Evolutionary conservation across 305 asterid genomes (phyloP).

Genomic region (Solanum hybrid): DNA sequence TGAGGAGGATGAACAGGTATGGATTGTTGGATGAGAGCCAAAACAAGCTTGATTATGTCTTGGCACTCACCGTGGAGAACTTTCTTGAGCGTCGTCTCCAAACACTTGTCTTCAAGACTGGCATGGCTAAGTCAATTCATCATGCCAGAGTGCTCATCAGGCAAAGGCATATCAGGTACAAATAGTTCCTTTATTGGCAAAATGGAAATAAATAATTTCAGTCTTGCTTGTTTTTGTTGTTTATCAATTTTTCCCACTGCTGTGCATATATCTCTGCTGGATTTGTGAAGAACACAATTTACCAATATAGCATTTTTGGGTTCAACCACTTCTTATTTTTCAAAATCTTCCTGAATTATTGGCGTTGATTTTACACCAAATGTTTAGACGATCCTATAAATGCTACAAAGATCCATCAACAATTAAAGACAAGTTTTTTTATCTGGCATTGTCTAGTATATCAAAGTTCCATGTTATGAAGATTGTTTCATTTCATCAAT

Average conservation of each 20-base stretch:
- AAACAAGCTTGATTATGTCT: conserved; percentile 32
- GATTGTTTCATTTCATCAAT: background rate
- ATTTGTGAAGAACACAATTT: background rate
- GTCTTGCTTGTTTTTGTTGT: background rate
- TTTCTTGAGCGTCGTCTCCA: conserved; percentile 33
- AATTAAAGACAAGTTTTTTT: background rate
- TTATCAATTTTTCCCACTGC: background rate
- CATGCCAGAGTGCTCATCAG: conserved; percentile 30
- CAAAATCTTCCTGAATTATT: background rate
- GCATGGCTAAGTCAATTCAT: conserved; percentile 32
- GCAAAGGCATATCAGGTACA: conserved; percentile 31
- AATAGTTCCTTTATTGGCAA: background rate
- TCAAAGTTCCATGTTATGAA: background rate
- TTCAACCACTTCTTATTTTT: background rate
- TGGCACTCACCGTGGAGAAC: conserved; percentile 30
- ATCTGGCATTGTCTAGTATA: background rate
- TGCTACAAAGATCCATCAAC: background rate
- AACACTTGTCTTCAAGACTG: conserved; percentile 28
- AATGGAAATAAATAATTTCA: background rate
- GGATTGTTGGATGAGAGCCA: conserved; percentile 31
- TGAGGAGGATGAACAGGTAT: conserved; percentile 30
- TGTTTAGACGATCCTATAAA: background rate
- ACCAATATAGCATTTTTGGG: background rate
- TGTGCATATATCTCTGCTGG: background rate
- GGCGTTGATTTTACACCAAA: background rate